These are phyloP conservation scores for Dipteronia dyeriana DNA, from an alignment of 345 rosid genomes.

Conservation along the genomic window DNA sequence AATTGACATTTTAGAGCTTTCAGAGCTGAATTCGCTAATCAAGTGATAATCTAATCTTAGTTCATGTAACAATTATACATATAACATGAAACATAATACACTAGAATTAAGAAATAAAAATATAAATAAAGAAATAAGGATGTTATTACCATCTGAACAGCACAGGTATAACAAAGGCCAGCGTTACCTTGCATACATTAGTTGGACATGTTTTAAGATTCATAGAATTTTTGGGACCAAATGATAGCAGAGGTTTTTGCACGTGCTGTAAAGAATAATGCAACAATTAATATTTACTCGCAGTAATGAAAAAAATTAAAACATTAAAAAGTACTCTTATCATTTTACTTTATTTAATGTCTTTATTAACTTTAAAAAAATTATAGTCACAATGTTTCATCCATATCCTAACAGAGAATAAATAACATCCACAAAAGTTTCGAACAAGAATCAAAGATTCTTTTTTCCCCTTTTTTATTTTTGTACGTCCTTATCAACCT, in stretches of 20 bases:
- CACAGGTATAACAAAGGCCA: constrained; percentile 11
- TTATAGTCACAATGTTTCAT: not conserved
- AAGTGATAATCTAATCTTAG: constrained; percentile 70
- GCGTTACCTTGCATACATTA: constrained; percentile 87
- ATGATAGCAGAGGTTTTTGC: constrained; percentile 85
- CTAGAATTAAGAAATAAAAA: constrained; percentile 24
- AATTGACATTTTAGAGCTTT: constrained; percentile 57
- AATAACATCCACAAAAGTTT: not conserved
- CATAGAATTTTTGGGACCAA: constrained; percentile 91
- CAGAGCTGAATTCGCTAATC: constrained; percentile 72
- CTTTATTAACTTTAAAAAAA: constrained; percentile 12
- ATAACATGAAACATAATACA: constrained; percentile 23
- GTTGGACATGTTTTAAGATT: constrained; percentile 80
- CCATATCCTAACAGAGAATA: constrained; percentile 16
- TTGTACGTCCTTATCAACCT: constrained; percentile 14
- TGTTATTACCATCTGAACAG: not conserved
- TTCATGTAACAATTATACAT: constrained; percentile 52
- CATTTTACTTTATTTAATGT: not conserved
- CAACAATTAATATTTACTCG: constrained; percentile 17
- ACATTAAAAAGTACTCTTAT: not conserved
- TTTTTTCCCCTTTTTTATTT: no score
- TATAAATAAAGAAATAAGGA: not conserved
- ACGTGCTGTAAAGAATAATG: constrained; percentile 70
- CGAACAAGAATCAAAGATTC: not conserved
- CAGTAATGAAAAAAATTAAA: constrained; percentile 1